Percentiles rank a stretch among this genome's conserved stretches.
phyloP scores from a whole-genome alignment of 371 early-diverging fungal genomes.

The Mortierella sp. region DNA sequence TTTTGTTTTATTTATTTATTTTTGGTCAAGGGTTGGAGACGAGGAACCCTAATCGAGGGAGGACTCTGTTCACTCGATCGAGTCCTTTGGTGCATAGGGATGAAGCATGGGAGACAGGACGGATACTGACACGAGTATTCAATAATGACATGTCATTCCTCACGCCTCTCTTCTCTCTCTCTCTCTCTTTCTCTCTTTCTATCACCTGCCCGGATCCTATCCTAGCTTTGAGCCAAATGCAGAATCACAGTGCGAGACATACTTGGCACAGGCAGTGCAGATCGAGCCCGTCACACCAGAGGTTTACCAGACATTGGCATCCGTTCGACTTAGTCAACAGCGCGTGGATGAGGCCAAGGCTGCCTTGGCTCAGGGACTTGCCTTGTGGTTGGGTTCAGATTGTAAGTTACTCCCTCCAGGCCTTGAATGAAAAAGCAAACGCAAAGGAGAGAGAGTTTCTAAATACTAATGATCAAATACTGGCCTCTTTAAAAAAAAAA shows the following conservation, averaged over 20 bases:
- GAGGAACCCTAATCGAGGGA: no score
- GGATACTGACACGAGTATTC: no score
- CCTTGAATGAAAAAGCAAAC: not conserved
- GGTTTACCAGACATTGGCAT: constrained; percentile 90
- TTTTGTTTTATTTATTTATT: no score
- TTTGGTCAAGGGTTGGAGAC: no score
- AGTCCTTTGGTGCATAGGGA: no score
- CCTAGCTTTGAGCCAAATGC: constrained; percentile 90
- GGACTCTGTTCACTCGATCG: no score
- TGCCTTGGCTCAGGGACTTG: constrained; percentile 73
- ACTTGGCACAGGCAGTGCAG: constrained; percentile 72
- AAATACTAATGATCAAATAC: not conserved
- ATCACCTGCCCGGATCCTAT: no score
- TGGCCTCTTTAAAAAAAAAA: not conserved
- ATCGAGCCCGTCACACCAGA: constrained; percentile 83
- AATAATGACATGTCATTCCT: no score
- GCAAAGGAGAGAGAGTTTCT: not conserved
- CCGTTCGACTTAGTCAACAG: constrained; percentile 89
- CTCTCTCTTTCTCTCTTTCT: no score
- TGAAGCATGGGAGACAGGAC: no score
- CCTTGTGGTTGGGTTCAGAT: constrained; percentile 80
- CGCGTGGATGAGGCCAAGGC: constrained; percentile 83
- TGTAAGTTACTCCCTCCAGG: constrained; percentile 24
- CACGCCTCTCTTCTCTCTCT: no score
- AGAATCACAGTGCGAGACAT: constrained; percentile 84